A percentile compares a stretch with the other conserved stretches of the same genome.
phyloP scores from a whole-genome alignment of 768 basidiomycete species.

The Suillus decipiens region DNA sequence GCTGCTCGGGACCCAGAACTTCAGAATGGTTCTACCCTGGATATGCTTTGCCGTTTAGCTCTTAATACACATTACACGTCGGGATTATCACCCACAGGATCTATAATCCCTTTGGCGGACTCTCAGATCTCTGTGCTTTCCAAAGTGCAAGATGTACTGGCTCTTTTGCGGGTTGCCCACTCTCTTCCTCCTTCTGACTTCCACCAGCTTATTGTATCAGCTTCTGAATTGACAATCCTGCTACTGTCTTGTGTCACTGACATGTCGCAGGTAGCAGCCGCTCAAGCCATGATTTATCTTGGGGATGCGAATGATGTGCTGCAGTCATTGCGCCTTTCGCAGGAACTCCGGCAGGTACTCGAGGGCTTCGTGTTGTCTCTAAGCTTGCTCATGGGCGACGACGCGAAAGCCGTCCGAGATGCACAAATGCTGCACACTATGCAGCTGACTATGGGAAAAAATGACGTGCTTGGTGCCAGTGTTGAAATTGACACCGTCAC shows the following conservation, averaged over 20 bases:
- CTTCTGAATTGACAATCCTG: constrained; percentile 64
- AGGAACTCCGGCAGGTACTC: constrained; percentile 54
- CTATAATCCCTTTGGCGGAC: constrained; percentile 53
- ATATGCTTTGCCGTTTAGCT: constrained; percentile 66
- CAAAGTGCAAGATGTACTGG: constrained; percentile 61
- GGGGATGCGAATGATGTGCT: constrained; percentile 56
- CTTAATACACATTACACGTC: constrained; percentile 66
- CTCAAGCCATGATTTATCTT: constrained; percentile 54
- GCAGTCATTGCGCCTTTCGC: constrained; percentile 52
- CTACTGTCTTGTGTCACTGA: constrained; percentile 63
- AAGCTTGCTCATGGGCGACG: constrained; percentile 64
- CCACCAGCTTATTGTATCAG: constrained; percentile 57
- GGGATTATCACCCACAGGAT: constrained; percentile 52
- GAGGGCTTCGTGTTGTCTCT: constrained; percentile 62
- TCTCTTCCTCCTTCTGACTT: constrained; percentile 51
- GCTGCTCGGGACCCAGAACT: constrained; percentile 66
- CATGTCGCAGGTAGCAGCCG: constrained; percentile 59
- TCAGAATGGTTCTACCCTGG: constrained; percentile 65
- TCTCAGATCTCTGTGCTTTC: constrained; percentile 50
- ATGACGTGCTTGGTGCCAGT: constrained; percentile 54
- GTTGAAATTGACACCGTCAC: constrained; percentile 68
- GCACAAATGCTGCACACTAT: constrained; percentile 69
- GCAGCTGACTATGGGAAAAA: constrained; percentile 59
- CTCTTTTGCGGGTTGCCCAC: constrained; percentile 58
- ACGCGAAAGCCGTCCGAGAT: constrained; percentile 68